These are phyloP conservation scores for Talaromyces albobiverticillius DNA, from an alignment of 2,329 filamentous ascomycete species.

Conservation along the genomic window DNA sequence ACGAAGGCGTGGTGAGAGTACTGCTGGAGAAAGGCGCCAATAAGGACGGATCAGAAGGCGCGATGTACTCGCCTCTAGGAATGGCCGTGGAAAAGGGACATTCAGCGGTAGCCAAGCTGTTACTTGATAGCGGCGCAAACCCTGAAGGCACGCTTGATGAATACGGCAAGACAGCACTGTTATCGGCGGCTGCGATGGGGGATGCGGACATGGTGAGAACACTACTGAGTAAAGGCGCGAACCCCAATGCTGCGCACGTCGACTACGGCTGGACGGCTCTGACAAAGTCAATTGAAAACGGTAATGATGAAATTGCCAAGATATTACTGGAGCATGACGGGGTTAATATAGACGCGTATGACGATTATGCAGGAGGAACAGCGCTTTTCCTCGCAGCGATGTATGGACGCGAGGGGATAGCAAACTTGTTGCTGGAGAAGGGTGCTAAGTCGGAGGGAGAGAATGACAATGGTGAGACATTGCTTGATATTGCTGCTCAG, in stretches of 20 bases:
- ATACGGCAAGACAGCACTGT: neutral
- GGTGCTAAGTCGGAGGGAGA: neutral
- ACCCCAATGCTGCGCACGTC: conserved; percentile 19
- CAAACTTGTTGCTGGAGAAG: conserved; percentile 1
- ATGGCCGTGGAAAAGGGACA: neutral
- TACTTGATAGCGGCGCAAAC: neutral
- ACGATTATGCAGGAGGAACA: conserved; percentile 9
- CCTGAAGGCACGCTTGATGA: neutral
- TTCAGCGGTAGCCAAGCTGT: neutral
- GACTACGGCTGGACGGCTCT: conserved; percentile 24
- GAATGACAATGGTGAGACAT: neutral
- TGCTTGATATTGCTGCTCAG: neutral
- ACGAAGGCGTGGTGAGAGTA: conserved; percentile 23
- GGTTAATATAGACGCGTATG: conserved; percentile 23
- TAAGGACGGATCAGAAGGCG: conserved; percentile 20
- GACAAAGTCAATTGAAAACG: conserved; percentile 27
- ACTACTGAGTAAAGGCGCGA: conserved; percentile 23
- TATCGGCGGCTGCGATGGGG: neutral
- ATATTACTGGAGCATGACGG: conserved; percentile 24
- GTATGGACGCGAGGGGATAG: conserved; percentile 5
- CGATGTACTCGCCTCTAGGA: conserved; percentile 15
- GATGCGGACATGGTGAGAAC: conserved; percentile 20
- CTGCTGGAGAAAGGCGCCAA: conserved; percentile 22
- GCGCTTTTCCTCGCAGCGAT: neutral
- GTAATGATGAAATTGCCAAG: conserved; percentile 26